Percentiles rank a stretch among this genome's conserved stretches.
These are phyloP conservation scores for Nemania sp. DNA, from an alignment of 2,329 filamentous ascomycete species.

Conservation along the genomic window DNA sequence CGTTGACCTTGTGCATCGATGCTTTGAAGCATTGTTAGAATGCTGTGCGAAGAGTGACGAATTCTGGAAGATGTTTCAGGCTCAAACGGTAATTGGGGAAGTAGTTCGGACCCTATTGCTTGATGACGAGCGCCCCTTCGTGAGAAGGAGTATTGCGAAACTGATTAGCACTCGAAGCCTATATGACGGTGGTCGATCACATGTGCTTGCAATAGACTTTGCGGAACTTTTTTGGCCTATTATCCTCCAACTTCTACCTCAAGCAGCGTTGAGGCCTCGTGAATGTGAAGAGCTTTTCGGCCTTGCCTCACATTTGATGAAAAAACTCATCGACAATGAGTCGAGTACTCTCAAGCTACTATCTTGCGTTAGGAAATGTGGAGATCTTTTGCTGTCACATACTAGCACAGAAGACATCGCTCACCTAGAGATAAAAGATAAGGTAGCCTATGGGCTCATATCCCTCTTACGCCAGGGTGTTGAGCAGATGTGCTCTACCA, in stretches of 20 bases:
- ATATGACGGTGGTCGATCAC: slow-evolving; percentile 43
- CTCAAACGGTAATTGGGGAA: slow-evolving; percentile 44
- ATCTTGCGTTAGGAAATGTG: slow-evolving; percentile 44
- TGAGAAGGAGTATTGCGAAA: slow-evolving; percentile 54
- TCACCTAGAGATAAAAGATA: slow-evolving; percentile 53
- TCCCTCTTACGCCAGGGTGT: slow-evolving; percentile 51
- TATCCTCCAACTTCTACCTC: slow-evolving; percentile 53
- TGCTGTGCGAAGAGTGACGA: slow-evolving; percentile 53
- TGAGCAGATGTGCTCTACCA: slow-evolving; percentile 45
- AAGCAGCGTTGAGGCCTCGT: slow-evolving; percentile 49
- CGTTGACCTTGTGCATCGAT: slow-evolving; percentile 51
- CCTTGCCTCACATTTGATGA: slow-evolving; percentile 46
- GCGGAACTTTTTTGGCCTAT: slow-evolving; percentile 62
- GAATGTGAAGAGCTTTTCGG: slow-evolving; percentile 59
- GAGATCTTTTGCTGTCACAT: slow-evolving; percentile 45
- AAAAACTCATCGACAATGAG: slow-evolving; percentile 45
- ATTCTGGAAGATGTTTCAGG: slow-evolving; percentile 57
- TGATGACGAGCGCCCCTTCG: slow-evolving; percentile 50
- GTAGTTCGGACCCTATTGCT: slow-evolving; percentile 55
- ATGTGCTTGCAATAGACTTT: slow-evolving; percentile 54
- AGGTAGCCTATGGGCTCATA: slow-evolving; percentile 54
- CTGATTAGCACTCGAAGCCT: slow-evolving; percentile 48
- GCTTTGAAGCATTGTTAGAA: slow-evolving; percentile 57
- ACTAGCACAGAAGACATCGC: slow-evolving; percentile 53
- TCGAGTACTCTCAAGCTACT: slow-evolving; percentile 44